Conservation (phyloP, 805 yeast genomes). For the Lachancea dasiensis region DNA sequence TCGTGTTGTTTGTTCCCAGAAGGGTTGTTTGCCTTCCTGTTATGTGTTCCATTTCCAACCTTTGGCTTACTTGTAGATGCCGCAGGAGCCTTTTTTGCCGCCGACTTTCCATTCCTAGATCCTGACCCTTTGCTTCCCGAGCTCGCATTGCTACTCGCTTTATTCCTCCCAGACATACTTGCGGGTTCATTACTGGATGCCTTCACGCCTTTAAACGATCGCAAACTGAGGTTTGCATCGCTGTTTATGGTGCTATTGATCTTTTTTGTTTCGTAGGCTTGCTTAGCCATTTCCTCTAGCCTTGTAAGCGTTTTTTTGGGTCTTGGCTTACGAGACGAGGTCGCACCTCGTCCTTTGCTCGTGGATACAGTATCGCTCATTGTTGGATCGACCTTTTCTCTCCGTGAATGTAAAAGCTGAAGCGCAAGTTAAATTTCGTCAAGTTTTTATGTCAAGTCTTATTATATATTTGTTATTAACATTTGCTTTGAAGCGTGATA, state of each 20-base stretch:
- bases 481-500: background rate
- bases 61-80: background rate
- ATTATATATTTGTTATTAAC: no score
- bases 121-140: background rate
- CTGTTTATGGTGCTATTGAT: constrained; percentile 38
- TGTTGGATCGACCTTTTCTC: no score
- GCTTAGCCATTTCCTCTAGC: constrained; percentile 24
- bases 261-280: constrained; percentile 24
- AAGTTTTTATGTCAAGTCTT: background rate
- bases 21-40: no score
- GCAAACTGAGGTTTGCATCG: constrained; percentile 36
- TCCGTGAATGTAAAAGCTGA: no score
- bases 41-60: background rate
- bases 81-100: background rate
- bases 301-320: constrained; percentile 22
- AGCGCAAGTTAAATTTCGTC: no score
- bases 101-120: background rate
- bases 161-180: background rate
- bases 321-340: constrained; percentile 4
- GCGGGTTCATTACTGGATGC: constrained; percentile 6
- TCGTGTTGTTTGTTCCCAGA: no score
- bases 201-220: constrained; percentile 33
- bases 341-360: constrained; percentile 1
- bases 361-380: constrained; percentile 6
- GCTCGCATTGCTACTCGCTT: background rate